Percentiles rank a stretch among this genome's conserved stretches.
Conservation (phyloP, 768 basidiomycete species). For the Coprinopsis strossmayeri region DNA sequence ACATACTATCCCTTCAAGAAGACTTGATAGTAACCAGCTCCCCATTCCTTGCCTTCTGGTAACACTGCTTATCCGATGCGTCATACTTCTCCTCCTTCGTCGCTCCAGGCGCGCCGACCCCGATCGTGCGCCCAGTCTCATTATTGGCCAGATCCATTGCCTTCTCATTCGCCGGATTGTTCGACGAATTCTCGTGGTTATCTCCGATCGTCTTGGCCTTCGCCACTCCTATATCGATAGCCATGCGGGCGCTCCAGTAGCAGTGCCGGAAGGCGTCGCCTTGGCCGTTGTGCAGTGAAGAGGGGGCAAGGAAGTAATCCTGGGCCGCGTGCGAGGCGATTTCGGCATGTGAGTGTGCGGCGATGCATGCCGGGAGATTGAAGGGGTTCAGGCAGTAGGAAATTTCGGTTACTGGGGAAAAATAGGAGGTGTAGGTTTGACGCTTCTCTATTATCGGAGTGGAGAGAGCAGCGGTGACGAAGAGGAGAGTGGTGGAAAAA, state of each 20-base stretch:
- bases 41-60: not conserved
- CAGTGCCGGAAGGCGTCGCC: slow-evolving; percentile 2
- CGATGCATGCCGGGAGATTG: not conserved
- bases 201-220: not conserved
- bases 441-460: not conserved
- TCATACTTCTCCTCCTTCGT: slow-evolving; percentile 2
- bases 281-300: not conserved
- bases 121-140: not conserved
- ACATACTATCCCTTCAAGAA: no score
- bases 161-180: not conserved
- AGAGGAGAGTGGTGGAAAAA: not conserved
- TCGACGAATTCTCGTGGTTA: not conserved
- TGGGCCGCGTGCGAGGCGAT: not conserved
- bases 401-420: not conserved
- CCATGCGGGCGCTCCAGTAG: slow-evolving; percentile 3
- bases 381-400: not conserved
- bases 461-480: not conserved
- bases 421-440: slow-evolving; percentile 2
- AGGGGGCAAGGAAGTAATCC: not conserved
- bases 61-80: not conserved
- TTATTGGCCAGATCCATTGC: slow-evolving; percentile 2
- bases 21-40: not conserved
- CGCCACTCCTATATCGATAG: not conserved
- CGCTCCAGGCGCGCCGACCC: not conserved
- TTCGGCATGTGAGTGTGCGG: not conserved